Base-by-base conservation (phyloP, 2,329 filamentous ascomycete genomes). In the Anthostomella pinea region DNA sequence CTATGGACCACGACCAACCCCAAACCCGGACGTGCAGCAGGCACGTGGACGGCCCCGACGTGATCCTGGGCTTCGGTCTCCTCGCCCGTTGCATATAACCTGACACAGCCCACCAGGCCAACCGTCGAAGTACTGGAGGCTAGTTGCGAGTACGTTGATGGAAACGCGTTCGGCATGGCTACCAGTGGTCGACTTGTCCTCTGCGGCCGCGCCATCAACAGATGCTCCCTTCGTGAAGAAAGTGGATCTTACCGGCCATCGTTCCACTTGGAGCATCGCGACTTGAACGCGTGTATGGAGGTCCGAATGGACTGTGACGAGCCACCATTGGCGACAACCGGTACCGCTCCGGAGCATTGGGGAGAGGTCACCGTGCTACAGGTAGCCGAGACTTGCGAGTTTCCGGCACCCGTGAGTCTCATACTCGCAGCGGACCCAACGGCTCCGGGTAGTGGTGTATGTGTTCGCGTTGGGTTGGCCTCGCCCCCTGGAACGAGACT, bases 41-140 rank as follows among this genome's bases (percentile, higher is more conserved):
- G 14, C 28, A 19, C 19, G 16, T 33, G 29, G 6, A 30, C 29
- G 7, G 35, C 39, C 2, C 42, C 42, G 11, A 37, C 35, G 9
- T 45, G 42, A 38, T 45, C 42, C 16, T 45, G 42, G 42, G 35
- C 35, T 6, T 41, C 38, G 8, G 13, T 31, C 14, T 23, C 23
- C 8, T 26, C 31, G 6, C 34, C 38, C 6, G 32, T 39, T 17
- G 10, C 23, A 14, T 40, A 33, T 11, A 18, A 24, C 16, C 21
- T 17, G 4, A 19, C 17, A 15, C 14, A 19, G 8, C 29, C 33
- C 3, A 21, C 16, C 13, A 31, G 17, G 17, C 17, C 30, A 6
- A 15, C 21, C 20, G 20, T 29, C 13, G 27, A 40, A 7, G 27
- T 43, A 3, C 5, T 40, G 2, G 30, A 30, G 7, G 37, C 31